A percentile compares a stretch with the other conserved stretches of the same genome.
Conservation (phyloP, 805 yeast species). For the Scheffersomyces ergatensis region DNA sequence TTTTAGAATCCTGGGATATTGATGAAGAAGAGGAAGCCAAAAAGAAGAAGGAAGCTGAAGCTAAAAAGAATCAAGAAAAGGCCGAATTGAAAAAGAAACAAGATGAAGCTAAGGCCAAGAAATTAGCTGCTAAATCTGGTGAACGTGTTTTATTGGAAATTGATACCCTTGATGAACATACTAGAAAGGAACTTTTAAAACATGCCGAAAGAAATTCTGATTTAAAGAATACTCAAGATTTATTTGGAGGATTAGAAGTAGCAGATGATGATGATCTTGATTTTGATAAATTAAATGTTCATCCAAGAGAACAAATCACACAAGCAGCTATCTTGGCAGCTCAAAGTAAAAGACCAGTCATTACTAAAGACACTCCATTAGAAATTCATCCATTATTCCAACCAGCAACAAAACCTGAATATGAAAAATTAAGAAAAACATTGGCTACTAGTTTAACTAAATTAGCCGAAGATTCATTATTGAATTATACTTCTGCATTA, state of each 20-base stretch:
- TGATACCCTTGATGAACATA: slow-evolving; percentile 67
- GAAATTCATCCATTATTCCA: slow-evolving; percentile 79
- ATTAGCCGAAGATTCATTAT: slow-evolving; percentile 52
- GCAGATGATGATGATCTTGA: slow-evolving; percentile 16
- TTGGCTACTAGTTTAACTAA: slow-evolving; percentile 20
- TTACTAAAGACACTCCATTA: slow-evolving; percentile 63
- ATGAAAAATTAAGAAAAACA: slow-evolving; percentile 47
- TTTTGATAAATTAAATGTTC: slow-evolving; percentile 40
- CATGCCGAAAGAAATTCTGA: slow-evolving; percentile 84
- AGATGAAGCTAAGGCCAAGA: slow-evolving; percentile 48
- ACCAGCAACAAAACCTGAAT: slow-evolving; percentile 74
- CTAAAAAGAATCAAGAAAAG: slow-evolving; percentile 38
- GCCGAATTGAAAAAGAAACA: slow-evolving; percentile 45
- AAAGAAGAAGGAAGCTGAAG: slow-evolving; percentile 42
- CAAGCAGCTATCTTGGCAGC: slow-evolving; percentile 43
- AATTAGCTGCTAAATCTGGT: slow-evolving; percentile 38
- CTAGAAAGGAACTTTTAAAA: slow-evolving; percentile 71
- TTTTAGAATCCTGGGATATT: slow-evolving; percentile 84
- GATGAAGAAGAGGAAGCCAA: slow-evolving; percentile 68
- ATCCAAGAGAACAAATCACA: slow-evolving; percentile 51
- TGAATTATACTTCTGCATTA: slow-evolving; percentile 71
- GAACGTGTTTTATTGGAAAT: slow-evolving; percentile 49
- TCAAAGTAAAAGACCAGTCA: slow-evolving; percentile 24
- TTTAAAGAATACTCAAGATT: slow-evolving; percentile 87
- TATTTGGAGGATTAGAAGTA: slow-evolving; percentile 72